These are phyloP conservation scores for Fusarium lateritium DNA, from an alignment of 2,329 filamentous ascomycete species.

Conservation along the genomic window DNA sequence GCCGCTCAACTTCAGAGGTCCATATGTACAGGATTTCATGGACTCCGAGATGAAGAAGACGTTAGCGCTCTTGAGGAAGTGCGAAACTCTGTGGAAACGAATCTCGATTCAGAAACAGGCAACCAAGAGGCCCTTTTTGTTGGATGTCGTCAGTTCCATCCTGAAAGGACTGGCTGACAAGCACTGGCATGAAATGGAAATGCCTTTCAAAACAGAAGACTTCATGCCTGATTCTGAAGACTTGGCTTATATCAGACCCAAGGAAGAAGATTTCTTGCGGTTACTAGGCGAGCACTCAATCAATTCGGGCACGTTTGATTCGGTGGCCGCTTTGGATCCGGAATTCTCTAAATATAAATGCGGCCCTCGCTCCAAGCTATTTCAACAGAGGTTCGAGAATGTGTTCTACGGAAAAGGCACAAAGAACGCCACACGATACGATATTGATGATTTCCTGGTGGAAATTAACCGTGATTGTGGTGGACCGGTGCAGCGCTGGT, in stretches of 20 bases:
- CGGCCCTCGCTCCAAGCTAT: constrained; percentile 22
- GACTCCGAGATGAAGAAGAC: constrained; percentile 46
- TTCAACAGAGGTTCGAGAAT: constrained; percentile 42
- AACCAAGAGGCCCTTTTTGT: constrained; percentile 40
- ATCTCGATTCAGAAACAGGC: constrained; percentile 27
- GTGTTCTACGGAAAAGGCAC: constrained; percentile 44
- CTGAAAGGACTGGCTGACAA: constrained; percentile 21
- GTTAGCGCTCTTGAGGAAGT: constrained; percentile 26
- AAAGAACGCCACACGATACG: constrained; percentile 21
- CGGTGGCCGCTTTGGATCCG: too few relatives aligned
- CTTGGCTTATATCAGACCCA: constrained; percentile 36
- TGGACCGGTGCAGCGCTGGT: constrained; percentile 39
- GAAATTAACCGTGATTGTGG: constrained; percentile 45
- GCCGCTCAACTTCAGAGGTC: constrained; percentile 47
- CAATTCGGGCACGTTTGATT: constrained; percentile 16
- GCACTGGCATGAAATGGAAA: neutral
- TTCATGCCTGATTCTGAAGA: neutral
- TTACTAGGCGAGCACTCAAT: constrained; percentile 40
- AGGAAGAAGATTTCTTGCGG: constrained; percentile 44
- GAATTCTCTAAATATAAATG: too few relatives aligned
- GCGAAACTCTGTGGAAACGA: constrained; percentile 19
- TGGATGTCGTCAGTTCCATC: constrained; percentile 16
- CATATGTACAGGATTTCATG: constrained; percentile 38
- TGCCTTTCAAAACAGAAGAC: constrained; percentile 34
- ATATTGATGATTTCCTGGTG: constrained; percentile 41